These are phyloP conservation scores for Metschnikowia anglica DNA, from an alignment of 805 yeast genomes.

Conservation along the genomic window DNA sequence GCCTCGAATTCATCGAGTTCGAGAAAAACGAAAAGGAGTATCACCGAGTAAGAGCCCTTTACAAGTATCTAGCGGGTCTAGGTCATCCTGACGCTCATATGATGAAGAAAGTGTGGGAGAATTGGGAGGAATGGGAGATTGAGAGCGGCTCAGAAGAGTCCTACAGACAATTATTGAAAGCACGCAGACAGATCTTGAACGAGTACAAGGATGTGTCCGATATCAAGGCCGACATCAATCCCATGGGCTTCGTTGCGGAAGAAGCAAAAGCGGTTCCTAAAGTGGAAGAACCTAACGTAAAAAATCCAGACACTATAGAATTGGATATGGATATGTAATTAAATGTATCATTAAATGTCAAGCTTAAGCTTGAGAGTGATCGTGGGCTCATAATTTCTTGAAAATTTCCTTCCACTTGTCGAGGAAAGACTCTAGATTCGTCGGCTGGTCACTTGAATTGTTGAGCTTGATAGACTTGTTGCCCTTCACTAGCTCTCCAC, in stretches of 20 bases:
- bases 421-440: constrained; percentile 37
- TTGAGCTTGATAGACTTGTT: constrained; percentile 41
- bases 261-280: constrained; percentile 22
- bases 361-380: constrained; percentile 1
- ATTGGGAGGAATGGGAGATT: constrained; percentile 76
- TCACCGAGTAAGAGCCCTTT: constrained; percentile 61
- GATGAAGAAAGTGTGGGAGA: constrained; percentile 46
- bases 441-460: constrained; percentile 31
- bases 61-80: constrained; percentile 37
- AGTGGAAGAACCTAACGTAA: not conserved
- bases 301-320: constrained; percentile 64
- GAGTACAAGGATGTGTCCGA: constrained; percentile 19
- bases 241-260: constrained; percentile 51
- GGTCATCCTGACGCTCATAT: constrained; percentile 23
- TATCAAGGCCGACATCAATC: constrained; percentile 22
- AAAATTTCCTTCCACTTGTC: constrained; percentile 38
- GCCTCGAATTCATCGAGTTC: constrained; percentile 53
- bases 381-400: constrained; percentile 23
- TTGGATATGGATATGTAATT: constrained; percentile 46
- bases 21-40: constrained; percentile 56
- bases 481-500: constrained; percentile 31
- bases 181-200: constrained; percentile 45
- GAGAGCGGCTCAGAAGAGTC: constrained; percentile 67
- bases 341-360: constrained; percentile 1
- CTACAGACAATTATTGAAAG: constrained; percentile 69